Evolutionary conservation across 805 yeast genomes (phyloP).

Genomic region (Debaryomyces maramus): DNA sequence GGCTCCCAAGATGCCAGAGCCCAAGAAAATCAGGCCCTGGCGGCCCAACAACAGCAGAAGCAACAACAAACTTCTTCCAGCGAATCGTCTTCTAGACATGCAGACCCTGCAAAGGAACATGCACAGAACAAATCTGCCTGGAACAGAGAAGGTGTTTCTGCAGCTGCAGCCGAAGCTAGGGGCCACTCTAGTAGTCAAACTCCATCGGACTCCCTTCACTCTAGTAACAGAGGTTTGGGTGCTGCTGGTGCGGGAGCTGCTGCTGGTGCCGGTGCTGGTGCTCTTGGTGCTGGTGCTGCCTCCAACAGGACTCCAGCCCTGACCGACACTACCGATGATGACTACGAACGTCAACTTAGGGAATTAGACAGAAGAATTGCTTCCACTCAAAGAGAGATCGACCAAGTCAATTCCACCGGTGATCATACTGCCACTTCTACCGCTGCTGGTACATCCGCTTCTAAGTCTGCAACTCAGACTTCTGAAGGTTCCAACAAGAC

Average conservation of each 20-base stretch:
- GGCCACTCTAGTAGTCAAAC: slow-evolving; percentile 4
- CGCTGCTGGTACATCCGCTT: slow-evolving; percentile 1
- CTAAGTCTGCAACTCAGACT: slow-evolving; percentile 2
- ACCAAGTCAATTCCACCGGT: not conserved
- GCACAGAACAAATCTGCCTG: slow-evolving; percentile 32
- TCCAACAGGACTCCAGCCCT: slow-evolving; percentile 3
- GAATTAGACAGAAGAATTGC: slow-evolving; percentile 25
- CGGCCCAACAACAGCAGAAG: not conserved
- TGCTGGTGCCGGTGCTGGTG: slow-evolving; percentile 10
- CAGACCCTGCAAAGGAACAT: slow-evolving; percentile 27
- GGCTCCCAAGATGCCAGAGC: slow-evolving; percentile 10
- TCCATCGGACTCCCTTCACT: slow-evolving; percentile 2
- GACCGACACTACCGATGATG: slow-evolving; percentile 6
- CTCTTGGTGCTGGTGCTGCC: slow-evolving; percentile 12
- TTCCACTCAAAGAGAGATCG: slow-evolving; percentile 24
- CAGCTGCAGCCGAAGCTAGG: slow-evolving; percentile 18
- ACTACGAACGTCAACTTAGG: slow-evolving; percentile 23
- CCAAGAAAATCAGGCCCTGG: too few species aligned
- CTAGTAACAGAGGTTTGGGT: slow-evolving; percentile 1
- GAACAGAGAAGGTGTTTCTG: slow-evolving; percentile 26
- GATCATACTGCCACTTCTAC: not conserved
- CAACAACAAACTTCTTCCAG: not conserved
- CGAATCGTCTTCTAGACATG: slow-evolving; percentile 3
- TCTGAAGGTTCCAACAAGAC: slow-evolving; percentile 3
- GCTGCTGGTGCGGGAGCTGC: slow-evolving; percentile 1